Evolutionary conservation across 129 eudicot genomes (phyloP), one percentile per base, ranked within the genome.

Genomic region (Pittosporum tobira): DNA sequence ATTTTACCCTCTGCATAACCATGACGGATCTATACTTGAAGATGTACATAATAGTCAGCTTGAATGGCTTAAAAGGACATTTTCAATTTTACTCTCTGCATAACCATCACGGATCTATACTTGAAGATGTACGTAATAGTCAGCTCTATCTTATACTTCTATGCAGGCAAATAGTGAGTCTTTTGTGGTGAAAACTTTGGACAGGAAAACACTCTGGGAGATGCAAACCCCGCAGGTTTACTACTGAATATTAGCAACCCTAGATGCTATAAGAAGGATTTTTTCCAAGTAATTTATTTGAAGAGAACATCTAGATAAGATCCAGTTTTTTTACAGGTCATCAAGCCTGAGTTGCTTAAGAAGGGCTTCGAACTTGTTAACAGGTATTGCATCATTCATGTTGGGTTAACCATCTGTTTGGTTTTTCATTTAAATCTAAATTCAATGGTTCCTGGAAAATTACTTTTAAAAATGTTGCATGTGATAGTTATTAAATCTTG

Each of bases 191-290:
- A 83, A 78, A 67, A 91, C 99, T 53, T 77, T 91, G 57, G 96
- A 91, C 82, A 67, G 99, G 58, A 91, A 77, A 74, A 83, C 96
- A 34, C 96, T 91, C 29, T 91, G 99, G 99, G 99, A 91, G 77
- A 83, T 91, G 96, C 99, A 91, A 67, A 91, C 99, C 38, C 99
- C 99, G 47, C 99, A 91, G 99, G 98, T 90, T 64, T 55, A 12
- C 37, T 44, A 43, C 6, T 25, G 30, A 20, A 66, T 24, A 60
- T n/a, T 15, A n/a, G 16, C 51, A 61, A 38, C 66, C 50, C 13
- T 2, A 20, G 13, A 12, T 13, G 18, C 3, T 12, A 15, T 52
- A 27, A 34, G 59, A 28, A 10, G 31, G 36, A 29, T 48, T 50
- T 67, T 26, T 56, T 13, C n/a, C 24, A 4, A 20, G 21, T 9